phyloP scores from a whole-genome alignment of 1,139 yeast species.

The Yamadazyma triangularis region DNA sequence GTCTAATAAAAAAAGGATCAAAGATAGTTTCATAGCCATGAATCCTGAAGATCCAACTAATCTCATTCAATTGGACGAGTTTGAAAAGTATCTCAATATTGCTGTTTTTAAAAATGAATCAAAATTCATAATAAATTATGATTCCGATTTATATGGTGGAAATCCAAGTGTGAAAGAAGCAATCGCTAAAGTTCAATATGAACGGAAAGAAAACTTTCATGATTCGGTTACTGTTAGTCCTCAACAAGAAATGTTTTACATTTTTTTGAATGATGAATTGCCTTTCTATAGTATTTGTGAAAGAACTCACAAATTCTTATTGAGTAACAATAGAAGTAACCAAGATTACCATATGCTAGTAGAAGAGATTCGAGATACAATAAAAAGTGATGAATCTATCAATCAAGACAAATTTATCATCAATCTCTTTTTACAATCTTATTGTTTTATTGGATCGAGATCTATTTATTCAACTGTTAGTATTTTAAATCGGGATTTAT shows the following conservation, averaged over 20 bases:
- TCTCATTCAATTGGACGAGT: conserved; percentile 45
- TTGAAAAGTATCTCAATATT: conserved; percentile 56
- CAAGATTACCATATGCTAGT: conserved; percentile 23
- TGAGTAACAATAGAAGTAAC: conserved; percentile 40
- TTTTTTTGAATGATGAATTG: conserved; percentile 31
- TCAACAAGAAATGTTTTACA: conserved; percentile 39
- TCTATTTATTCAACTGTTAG: conserved; percentile 83
- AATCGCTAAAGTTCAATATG: conserved; percentile 24
- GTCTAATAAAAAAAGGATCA: conserved; percentile 64
- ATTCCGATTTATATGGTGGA: conserved; percentile 33
- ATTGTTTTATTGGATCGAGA: conserved; percentile 82
- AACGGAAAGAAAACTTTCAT: conserved; percentile 25
- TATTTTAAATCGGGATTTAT: conserved; percentile 55
- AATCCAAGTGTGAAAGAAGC: conserved; percentile 22
- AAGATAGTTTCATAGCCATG: conserved; percentile 64
- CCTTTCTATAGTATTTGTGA: conserved; percentile 36
- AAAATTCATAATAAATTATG: conserved; percentile 30
- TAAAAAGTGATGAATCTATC: conserved; percentile 21
- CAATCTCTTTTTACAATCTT: conserved; percentile 62
- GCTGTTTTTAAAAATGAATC: conserved; percentile 27
- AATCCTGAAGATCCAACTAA: conserved; percentile 19
- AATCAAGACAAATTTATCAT: conserved; percentile 46
- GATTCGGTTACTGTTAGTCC: conserved; percentile 27
- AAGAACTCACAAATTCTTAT: conserved; percentile 39
- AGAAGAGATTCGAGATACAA: conserved; percentile 27